Percentiles rank a stretch among this genome's conserved stretches.
phyloP scores from a whole-genome alignment of 441 rosid genomes.

The Dalechampia spathulata region DNA sequence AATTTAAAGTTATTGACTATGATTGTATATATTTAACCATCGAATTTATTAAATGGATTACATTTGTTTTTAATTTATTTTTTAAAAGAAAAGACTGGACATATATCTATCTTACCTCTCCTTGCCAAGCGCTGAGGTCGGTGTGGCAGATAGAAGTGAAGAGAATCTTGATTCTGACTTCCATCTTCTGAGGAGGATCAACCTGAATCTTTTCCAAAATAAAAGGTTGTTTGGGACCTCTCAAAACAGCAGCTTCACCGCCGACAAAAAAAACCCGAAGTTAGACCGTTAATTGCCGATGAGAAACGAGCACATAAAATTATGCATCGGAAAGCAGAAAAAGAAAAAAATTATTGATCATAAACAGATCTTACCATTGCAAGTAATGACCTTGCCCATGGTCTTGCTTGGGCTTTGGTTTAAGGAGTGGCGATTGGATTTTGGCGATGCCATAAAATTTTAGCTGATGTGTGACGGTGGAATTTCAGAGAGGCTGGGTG shows the following conservation, averaged over 20 bases:
- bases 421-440: too few relatives aligned
- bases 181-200: constrained; percentile 38
- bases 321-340: too few relatives aligned
- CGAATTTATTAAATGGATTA: too few relatives aligned
- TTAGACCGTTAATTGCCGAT: background rate
- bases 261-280: background rate
- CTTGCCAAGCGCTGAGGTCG: constrained; percentile 35
- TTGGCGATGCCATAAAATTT: too few relatives aligned
- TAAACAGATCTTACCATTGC: constrained; percentile 33
- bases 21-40: too few relatives aligned
- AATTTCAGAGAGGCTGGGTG: too few relatives aligned
- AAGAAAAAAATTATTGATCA: too few relatives aligned
- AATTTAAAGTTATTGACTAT: too few relatives aligned
- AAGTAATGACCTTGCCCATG: constrained; percentile 28
- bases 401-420: constrained; percentile 15
- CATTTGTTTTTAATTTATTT: too few relatives aligned
- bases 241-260: constrained; percentile 27
- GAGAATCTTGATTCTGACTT: constrained; percentile 37
- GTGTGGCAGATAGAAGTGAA: constrained; percentile 40
- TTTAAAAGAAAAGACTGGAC: background rate
- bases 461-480: too few relatives aligned
- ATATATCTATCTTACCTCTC: constrained; percentile 24
- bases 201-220: constrained; percentile 30
- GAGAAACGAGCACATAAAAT: too few relatives aligned
- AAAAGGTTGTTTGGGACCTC: constrained; percentile 31